These are phyloP conservation scores for Talaromyces islandicus DNA, from an alignment of 2,329 filamentous ascomycete genomes.

Conservation along the genomic window DNA sequence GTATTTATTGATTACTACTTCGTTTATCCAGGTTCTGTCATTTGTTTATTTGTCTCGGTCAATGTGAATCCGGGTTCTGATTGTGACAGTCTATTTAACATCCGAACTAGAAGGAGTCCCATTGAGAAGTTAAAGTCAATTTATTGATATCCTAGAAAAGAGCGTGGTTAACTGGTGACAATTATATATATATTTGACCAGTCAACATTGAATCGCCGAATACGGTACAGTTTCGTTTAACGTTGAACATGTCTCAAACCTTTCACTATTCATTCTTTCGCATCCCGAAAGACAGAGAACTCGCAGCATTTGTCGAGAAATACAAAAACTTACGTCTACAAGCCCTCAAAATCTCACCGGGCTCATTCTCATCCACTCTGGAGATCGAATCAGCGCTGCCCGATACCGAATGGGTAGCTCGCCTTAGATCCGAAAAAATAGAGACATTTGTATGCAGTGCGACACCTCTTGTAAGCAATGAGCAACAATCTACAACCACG, in stretches of 20 bases:
- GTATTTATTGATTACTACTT: neutral
- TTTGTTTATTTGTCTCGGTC: neutral
- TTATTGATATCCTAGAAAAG: too few species aligned
- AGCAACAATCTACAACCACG: too few species aligned
- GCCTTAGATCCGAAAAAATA: conserved; percentile 16
- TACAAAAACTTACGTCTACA: conserved; percentile 20
- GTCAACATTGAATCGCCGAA: too few species aligned
- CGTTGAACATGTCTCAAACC: neutral
- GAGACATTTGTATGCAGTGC: conserved; percentile 25
- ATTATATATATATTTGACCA: too few species aligned
- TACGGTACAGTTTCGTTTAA: neutral
- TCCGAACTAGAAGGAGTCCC: neutral
- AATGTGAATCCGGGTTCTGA: neutral
- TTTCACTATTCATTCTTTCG: conserved; percentile 5
- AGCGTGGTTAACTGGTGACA: too few species aligned
- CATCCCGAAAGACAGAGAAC: conserved; percentile 3
- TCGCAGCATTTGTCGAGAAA: conserved; percentile 5
- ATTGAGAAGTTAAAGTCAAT: neutral
- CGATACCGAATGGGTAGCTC: conserved; percentile 20
- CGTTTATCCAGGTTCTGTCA: neutral
- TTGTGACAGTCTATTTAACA: neutral
- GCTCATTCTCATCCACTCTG: conserved; percentile 27
- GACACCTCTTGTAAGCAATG: conserved; percentile 11
- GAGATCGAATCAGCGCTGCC: conserved; percentile 21
- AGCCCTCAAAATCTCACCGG: conserved; percentile 20